Base-by-base conservation (phyloP, 352 stramenopile species). In the Pythium biforme region DNA sequence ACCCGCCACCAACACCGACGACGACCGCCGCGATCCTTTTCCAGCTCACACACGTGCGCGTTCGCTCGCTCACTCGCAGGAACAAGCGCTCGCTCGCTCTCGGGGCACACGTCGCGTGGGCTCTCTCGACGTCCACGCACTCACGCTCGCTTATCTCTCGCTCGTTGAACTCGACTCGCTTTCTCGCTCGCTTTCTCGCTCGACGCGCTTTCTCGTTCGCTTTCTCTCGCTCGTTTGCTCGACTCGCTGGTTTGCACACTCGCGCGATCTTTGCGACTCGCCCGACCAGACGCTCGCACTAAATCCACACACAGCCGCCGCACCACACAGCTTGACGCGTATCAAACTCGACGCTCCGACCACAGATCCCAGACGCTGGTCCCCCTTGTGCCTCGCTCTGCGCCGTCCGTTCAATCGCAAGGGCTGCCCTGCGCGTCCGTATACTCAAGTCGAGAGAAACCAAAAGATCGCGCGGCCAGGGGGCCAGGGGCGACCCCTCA, bases 211-310 rank as follows among this genome's bases (percentile, higher is more conserved):
- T 51, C 45, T 33, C 47, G 23, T 33, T 50, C 31, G 51, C 51
- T 33, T 20, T 39, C 39, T 65, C 31, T 59, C 31, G 34, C 37
- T 50, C 22, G 53, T 55, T 62, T 39, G 22, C 41, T 59, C 39
- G 48, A 52, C 47, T 53, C 40, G 29, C 27, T 52, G 43, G 46
- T 47, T 61, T 61, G 22, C 52, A 40, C 50, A 46, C 50, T 45
- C 49, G 31, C 31, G 50, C 50, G 50, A 56, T 56, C 50, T 56
- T 56, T 46, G 48, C 48, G 22, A n/a, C n/a, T n/a, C n/a, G n/a
- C n/a, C n/a, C n/a, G n/a, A 34, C 45, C 45, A 51, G 45, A 27
- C 40, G 40, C 40, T 14, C 17, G n/a, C 40, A 11, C 8, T 37
- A 47, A 14, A 17, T 15, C 19, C 40, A 47, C 40, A 47, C 37